Base-by-base conservation (phyloP, 2,329 filamentous ascomycete species). In the Simplicillium aogashimaense region DNA sequence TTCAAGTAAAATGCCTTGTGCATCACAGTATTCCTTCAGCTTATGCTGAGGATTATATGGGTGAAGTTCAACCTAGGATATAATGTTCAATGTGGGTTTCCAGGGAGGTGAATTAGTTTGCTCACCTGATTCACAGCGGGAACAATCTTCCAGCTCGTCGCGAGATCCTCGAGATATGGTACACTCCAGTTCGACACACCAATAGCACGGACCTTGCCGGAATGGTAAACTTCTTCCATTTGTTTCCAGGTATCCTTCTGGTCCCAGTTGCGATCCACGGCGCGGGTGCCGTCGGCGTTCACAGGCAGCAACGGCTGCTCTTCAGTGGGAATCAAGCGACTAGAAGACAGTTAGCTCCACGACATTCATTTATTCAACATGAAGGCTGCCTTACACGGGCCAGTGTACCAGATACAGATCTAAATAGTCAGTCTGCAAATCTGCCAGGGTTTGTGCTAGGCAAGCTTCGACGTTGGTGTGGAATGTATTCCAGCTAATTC, bases 151-250 rank as follows among this genome's bases (percentile, higher is more conserved):
- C 50, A 50, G 4, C 41, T 48, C 29, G 50, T 48, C 3, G 48
- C 43, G 16, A 60, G 44, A 14, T 49, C 35, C 35, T 59, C 53
- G 13, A 60, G 47, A 29, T 57, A 47, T 35, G 41, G 47, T 33
- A 41, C 50, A 37, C 34, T 48, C 47, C 47, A 61, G 48, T 57
- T 62, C 40, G 47, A 58, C 45, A 51, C 57, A 50, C 78, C 78
- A 45, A 81, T 78, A 60, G 77, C 76, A 55, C 67, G 68, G 47
- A 74, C 76, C 25, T 47, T 50, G 40, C 44, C 45, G 1, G 47
- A 39, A 16, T 37, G 37, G 29, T 57, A 52, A 36, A 61, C 32
- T 7, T 42, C 44, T 17, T 46, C 44, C 45, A 47, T 47, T 25
- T 47, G 43, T 17, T 37, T 35, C 45, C 45, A 46, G 15, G 45